Evolutionary conservation across 2,329 filamentous ascomycete genomes (phyloP), one percentile per base, ranked within the genome.

Genomic region (Colletotrichum limetticola): DNA sequence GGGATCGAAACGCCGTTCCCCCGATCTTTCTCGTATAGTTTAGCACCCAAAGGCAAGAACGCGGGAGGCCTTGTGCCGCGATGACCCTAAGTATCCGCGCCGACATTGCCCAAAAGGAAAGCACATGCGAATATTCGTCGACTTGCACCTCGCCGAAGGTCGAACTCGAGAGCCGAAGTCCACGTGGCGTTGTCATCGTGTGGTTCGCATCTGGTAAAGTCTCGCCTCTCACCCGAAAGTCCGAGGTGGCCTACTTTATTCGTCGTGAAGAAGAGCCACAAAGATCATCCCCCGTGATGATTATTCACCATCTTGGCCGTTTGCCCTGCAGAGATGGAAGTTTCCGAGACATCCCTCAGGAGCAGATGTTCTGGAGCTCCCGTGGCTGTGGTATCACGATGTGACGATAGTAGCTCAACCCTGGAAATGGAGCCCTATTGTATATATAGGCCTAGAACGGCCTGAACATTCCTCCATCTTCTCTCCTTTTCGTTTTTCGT

Each of bases 1-100:
- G 42, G 26, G 35, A 53, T 35, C 42, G 53, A 26, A 53, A 52
- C 53, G 59, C 66, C 59, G 66, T 64, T 71, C 64, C 42, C 37
- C 49, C 46, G n/a, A 24, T 19, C 35, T n/a, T 1, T 1, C 12
- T 64, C 1, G 49, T 32, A 19, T n/a, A 42, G 42, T 7, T 49
- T 49, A 49, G 42, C 19, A 49, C 42, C 42, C 7, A n/a, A 49
- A 49, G 3, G 19, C 42, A n/a, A 49, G 19, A 49, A 49, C 14
- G 37, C 37, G 2, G 55, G 4, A 35, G 46, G 56, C 42, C 30
- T 26, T 26, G 19, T 56, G 19, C 3, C 16, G 30, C 24, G 14
- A 49, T 7, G 24, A 55, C 14, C 8, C 22, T 56, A 5, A 42
- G 42, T 2, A 30, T 37, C 12, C 28, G 26, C 64, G 37, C 16